These are phyloP conservation scores for Eutrema japonicum DNA, from an alignment of 345 rosid genomes.

Conservation along the genomic window DNA sequence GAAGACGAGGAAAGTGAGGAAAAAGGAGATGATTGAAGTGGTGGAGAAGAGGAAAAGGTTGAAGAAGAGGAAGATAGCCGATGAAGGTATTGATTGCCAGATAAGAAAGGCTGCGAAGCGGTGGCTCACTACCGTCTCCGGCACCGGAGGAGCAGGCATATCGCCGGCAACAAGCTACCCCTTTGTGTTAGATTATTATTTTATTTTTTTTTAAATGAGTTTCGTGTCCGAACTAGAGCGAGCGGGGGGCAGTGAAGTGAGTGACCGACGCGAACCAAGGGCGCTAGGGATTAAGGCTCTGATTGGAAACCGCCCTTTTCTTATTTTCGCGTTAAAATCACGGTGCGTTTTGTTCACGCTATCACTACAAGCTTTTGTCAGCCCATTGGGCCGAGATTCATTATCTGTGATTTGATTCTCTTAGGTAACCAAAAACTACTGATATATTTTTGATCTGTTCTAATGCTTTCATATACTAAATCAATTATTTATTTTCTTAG, in stretches of 20 bases:
- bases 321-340: background rate
- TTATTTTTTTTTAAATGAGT: conserved; percentile 21
- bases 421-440: background rate
- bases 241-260: conserved; percentile 17
- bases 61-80: conserved; percentile 60
- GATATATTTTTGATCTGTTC: no score
- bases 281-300: conserved; percentile 2
- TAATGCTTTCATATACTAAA: no score
- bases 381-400: conserved; percentile 30
- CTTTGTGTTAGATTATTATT: background rate
- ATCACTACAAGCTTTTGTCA: background rate
- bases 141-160: conserved; percentile 42
- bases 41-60: conserved; percentile 45
- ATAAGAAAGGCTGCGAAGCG: conserved; percentile 66
- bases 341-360: conserved; percentile 33
- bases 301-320: background rate
- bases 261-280: conserved; percentile 3
- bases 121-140: conserved; percentile 54
- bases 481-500: no score
- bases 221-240: conserved; percentile 27
- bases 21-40: conserved; percentile 30
- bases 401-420: background rate
- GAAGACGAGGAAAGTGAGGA: conserved; percentile 52
- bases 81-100: conserved; percentile 70
- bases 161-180: conserved; percentile 21